phyloP scores from a whole-genome alignment of 1,284 basidiomycete genomes.

The Porogramme epimiltina region DNA sequence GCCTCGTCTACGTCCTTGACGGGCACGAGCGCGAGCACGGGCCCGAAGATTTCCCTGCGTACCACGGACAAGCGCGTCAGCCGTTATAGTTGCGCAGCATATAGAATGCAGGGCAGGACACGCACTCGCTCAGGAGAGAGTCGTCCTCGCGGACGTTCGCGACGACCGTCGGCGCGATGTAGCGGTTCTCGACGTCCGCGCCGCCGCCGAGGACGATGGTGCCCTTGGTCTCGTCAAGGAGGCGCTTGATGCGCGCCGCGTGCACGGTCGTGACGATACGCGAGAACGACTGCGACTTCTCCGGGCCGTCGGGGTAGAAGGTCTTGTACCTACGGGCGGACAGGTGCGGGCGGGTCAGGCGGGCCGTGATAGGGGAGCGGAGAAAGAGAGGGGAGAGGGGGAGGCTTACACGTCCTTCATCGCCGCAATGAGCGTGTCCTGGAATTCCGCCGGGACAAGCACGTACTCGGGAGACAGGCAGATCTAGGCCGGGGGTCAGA shows the following conservation, averaged over 20 bases:
- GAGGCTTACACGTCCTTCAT: conserved; percentile 58
- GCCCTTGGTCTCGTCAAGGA: conserved; percentile 74
- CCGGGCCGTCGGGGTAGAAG: conserved; percentile 55
- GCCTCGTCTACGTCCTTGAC: conserved; percentile 75
- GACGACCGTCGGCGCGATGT: conserved; percentile 71
- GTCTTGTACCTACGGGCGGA: conserved; percentile 43
- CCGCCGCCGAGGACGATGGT: conserved; percentile 73
- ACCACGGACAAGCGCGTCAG: not conserved
- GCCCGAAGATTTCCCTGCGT: conserved; percentile 39
- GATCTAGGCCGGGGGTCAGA: conserved; percentile 25
- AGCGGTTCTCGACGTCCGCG: conserved; percentile 56
- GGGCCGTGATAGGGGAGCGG: not conserved
- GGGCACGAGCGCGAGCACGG: conserved; percentile 71
- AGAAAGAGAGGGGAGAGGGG: conserved; percentile 3
- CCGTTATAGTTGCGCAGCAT: not conserved
- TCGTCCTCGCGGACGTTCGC: conserved; percentile 65
- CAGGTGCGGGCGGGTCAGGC: not conserved
- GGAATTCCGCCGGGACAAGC: conserved; percentile 63
- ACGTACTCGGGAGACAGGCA: conserved; percentile 82
- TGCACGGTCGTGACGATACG: conserved; percentile 56
- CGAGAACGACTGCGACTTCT: conserved; percentile 43
- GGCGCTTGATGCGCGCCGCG: conserved; percentile 61
- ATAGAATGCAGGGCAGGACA: not conserved
- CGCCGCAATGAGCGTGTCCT: conserved; percentile 64
- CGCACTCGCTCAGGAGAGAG: conserved; percentile 73